Conservation (phyloP, 331 rosid species). For the Quercus lobata region DNA sequence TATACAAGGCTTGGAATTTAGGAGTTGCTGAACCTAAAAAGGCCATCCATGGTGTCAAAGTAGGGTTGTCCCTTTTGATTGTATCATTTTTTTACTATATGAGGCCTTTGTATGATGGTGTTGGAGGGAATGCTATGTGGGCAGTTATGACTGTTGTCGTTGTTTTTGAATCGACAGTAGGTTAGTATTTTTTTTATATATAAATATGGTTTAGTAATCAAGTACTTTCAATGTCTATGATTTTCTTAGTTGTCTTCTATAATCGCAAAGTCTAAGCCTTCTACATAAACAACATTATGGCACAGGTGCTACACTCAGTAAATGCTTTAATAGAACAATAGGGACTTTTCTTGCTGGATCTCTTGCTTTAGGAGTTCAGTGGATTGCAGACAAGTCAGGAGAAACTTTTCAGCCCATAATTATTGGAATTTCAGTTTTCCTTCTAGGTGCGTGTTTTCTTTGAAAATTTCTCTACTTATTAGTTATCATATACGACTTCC, state of each 20-base stretch:
- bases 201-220: not conserved
- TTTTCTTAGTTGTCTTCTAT: not conserved
- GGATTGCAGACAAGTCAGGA: not conserved
- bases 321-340: not conserved
- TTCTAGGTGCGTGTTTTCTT: not conserved
- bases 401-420: not conserved
- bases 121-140: not conserved
- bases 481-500: no score
- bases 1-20: conserved; percentile 19
- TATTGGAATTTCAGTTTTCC: not conserved
- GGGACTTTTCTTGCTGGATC: not conserved
- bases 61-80: conserved; percentile 14
- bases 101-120: not conserved
- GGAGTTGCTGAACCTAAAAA: conserved; percentile 26
- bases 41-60: conserved; percentile 25
- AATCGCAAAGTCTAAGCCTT: not conserved
- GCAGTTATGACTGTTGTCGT: not conserved
- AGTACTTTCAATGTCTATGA: not conserved
- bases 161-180: not conserved
- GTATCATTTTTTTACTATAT: not conserved
- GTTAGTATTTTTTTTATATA: no score
- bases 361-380: not conserved
- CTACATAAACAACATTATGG: not conserved
- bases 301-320: not conserved
- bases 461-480: not conserved